Conservation (phyloP, 75 land plant species). For the Cunninghamia lanceolata region DNA sequence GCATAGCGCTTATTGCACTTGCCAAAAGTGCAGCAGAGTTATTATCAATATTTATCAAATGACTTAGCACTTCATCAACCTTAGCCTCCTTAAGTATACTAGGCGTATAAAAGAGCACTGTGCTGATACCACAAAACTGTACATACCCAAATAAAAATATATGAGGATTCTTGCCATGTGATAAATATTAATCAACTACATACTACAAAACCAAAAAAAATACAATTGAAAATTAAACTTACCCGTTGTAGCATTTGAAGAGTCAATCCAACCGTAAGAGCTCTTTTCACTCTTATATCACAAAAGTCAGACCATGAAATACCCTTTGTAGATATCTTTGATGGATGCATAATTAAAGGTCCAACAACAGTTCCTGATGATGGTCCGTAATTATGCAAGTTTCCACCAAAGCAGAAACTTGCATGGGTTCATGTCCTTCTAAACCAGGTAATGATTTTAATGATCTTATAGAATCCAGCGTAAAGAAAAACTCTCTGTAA, state of each 20-base stretch:
- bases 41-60: conserved; percentile 20
- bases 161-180: neutral
- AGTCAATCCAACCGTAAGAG: conserved; percentile 23
- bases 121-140: conserved; percentile 49
- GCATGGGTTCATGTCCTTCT: conserved; percentile 14
- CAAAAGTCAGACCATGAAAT: conserved; percentile 20
- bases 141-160: neutral
- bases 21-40: conserved; percentile 48
- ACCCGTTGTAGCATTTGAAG: conserved; percentile 33
- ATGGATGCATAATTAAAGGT: conserved; percentile 26
- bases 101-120: conserved; percentile 42
- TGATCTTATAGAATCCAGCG: conserved; percentile 14
- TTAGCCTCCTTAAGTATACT: conserved; percentile 43
- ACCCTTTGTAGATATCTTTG: conserved; percentile 19
- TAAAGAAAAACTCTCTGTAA: conserved; percentile 39
- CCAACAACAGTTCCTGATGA: conserved; percentile 8
- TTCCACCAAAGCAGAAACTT: conserved; percentile 29
- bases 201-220: neutral
- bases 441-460: conserved; percentile 1
- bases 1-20: conserved; percentile 33
- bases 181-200: neutral
- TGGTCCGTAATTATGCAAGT: no score
- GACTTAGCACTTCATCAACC: conserved; percentile 20
- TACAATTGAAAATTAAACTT: neutral
- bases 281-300: conserved; percentile 27